Base-by-base conservation (phyloP, 1,139 yeast species). In the Zhuliangozyma blackwelliae region DNA sequence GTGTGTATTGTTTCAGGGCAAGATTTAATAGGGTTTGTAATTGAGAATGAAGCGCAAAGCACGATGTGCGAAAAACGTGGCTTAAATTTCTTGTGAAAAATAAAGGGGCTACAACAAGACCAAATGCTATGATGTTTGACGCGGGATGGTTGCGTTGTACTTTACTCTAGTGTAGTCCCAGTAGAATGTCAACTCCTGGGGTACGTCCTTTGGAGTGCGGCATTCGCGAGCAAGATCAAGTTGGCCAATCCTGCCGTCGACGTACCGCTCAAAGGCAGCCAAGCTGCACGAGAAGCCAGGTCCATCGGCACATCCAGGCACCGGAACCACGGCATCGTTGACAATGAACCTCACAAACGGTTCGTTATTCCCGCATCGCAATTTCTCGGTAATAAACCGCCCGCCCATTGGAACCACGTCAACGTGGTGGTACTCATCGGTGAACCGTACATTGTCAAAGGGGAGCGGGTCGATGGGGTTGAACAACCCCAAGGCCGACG, bases 391-490 rank as follows among this genome's bases (percentile, higher is more conserved):
- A 26, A 72, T 57, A 19, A 76, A 52, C 38, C 78, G 63, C 2
- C 75, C 77, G 23, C 81, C 82, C 77, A 74, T 75, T 19, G 84
- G 83, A 9, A 68, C 65, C 34, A 75, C 52, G 38, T 73, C 74
- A 3, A 72, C 64, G 32, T 68, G 65, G 36, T 61, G 66, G 60
- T 75, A 76, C 32, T 65, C 59, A 36, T 68, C 59, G 40, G 62
- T 59, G 46, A 70, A 66, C 28, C 61, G 60, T 35, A 65, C 57
- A 36, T 59, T 57, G 16, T 55, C 52, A 7, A 50, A 52, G 3
- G 68, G 67, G 46, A 41, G 70, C 47, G 54, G 66, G 52, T 48
- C 36, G 10, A 37, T 30, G 12, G 54, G 36, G 40, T 63, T 65
- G 29, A 72, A 65, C 33, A 78, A 51, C 4, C 82, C 82, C 35